Percentiles rank a stretch among this genome's conserved stretches.
phyloP scores from a whole-genome alignment of 371 early-diverging fungal genomes.

The Rhizopus sp. region DNA sequence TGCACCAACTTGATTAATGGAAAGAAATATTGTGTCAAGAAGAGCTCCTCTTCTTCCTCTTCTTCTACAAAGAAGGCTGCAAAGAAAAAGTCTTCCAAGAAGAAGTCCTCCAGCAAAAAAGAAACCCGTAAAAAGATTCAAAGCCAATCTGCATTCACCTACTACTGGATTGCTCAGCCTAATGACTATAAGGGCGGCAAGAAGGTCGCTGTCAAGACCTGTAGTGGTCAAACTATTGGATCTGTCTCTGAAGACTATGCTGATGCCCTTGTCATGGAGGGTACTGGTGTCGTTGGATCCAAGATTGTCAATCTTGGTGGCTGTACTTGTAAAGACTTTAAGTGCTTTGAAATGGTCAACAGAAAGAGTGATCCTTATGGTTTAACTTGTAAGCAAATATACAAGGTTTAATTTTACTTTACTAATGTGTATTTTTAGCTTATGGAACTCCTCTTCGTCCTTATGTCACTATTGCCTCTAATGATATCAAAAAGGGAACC shows the following conservation, averaged over 20 bases:
- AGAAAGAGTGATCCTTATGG: slow-evolving; percentile 47
- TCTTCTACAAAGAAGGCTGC: slow-evolving; percentile 13
- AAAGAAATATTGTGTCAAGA: slow-evolving; percentile 41
- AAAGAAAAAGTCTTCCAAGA: slow-evolving; percentile 14
- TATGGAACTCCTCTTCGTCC: slow-evolving; percentile 49
- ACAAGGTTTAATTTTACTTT: neutral
- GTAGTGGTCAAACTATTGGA: slow-evolving; percentile 44
- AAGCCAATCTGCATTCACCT: slow-evolving; percentile 40
- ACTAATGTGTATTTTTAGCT: slow-evolving; percentile 15
- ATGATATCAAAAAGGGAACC: slow-evolving; percentile 48
- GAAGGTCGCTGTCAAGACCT: slow-evolving; percentile 45
- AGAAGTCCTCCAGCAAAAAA: slow-evolving; percentile 11
- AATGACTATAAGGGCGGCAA: slow-evolving; percentile 38
- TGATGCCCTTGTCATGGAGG: slow-evolving; percentile 55
- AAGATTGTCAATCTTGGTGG: slow-evolving; percentile 55
- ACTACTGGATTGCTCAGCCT: slow-evolving; percentile 53
- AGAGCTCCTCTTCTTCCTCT: neutral
- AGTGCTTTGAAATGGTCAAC: slow-evolving; percentile 47
- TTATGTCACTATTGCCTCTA: slow-evolving; percentile 45
- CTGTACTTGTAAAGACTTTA: slow-evolving; percentile 47
- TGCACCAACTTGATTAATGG: slow-evolving; percentile 41
- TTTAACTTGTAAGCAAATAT: slow-evolving; percentile 35
- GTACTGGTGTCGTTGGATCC: slow-evolving; percentile 49
- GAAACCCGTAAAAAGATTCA: slow-evolving; percentile 44
- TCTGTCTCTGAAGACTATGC: slow-evolving; percentile 45